Conservation (phyloP, 2,329 filamentous ascomycete species). For the Colletotrichum salicis region DNA sequence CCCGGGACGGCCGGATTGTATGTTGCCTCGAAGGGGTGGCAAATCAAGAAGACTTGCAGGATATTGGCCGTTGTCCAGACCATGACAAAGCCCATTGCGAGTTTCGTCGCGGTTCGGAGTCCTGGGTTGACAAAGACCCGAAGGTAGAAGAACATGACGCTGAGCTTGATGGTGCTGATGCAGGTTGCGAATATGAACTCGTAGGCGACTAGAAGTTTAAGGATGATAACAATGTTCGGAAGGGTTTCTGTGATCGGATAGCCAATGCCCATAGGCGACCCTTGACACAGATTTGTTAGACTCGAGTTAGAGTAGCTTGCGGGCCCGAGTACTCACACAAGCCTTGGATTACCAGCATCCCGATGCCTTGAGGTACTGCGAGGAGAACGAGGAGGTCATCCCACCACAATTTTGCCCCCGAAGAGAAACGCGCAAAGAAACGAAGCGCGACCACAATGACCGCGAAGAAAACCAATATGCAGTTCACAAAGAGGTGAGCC, state of each 20-base stretch:
- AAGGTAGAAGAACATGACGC: constrained; percentile 53
- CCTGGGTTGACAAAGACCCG: constrained; percentile 48
- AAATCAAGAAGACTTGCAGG: constrained; percentile 42
- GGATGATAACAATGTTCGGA: constrained; percentile 39
- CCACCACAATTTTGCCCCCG: constrained; percentile 42
- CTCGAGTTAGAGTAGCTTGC: background rate
- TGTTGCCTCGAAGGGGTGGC: constrained; percentile 39
- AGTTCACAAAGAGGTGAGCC: constrained; percentile 42
- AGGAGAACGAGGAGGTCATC: constrained; percentile 51
- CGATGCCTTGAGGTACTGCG: constrained; percentile 44
- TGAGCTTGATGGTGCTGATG: constrained; percentile 51
- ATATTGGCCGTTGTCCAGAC: constrained; percentile 40
- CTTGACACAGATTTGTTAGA: constrained; percentile 29
- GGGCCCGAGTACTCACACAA: constrained; percentile 40
- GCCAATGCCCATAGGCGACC: constrained; percentile 40
- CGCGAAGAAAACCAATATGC: constrained; percentile 37
- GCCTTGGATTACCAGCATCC: constrained; percentile 44
- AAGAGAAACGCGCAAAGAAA: constrained; percentile 40
- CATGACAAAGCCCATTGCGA: constrained; percentile 44
- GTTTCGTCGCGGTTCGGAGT: constrained; percentile 44
- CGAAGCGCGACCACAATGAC: constrained; percentile 40
- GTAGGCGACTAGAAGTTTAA: constrained; percentile 49
- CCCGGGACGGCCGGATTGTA: constrained; percentile 42
- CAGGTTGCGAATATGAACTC: constrained; percentile 49
- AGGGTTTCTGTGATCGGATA: constrained; percentile 38